Percentiles rank a stretch among this genome's conserved stretches.
phyloP scores from a whole-genome alignment of 164 flowering plant species.

The Paratinospora sagittata region DNA sequence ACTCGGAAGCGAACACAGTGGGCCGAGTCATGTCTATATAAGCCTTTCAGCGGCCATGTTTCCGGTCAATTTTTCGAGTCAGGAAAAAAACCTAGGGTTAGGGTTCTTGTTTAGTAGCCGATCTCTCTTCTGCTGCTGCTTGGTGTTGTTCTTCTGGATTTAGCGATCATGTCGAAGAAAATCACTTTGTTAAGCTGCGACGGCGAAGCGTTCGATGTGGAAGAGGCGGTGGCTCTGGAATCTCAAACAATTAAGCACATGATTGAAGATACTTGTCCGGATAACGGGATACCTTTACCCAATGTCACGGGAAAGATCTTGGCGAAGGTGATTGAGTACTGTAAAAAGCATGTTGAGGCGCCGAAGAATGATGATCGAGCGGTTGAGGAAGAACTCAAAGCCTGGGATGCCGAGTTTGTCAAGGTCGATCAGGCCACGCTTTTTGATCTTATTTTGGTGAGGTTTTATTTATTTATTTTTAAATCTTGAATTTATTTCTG shows the following conservation, averaged over 20 bases:
- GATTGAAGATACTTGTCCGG: slow-evolving; percentile 77
- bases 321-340: slow-evolving; percentile 75
- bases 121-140: too few relatives aligned
- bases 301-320: slow-evolving; percentile 69
- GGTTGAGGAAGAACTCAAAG: slow-evolving; percentile 43
- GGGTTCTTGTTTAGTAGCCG: not conserved
- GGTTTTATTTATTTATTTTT: slow-evolving; percentile 2
- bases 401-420: slow-evolving; percentile 55
- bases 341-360: slow-evolving; percentile 66
- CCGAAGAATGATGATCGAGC: slow-evolving; percentile 22
- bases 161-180: slow-evolving; percentile 33
- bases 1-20: too few relatives aligned
- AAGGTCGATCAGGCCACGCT: slow-evolving; percentile 57
- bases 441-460: slow-evolving; percentile 52
- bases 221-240: slow-evolving; percentile 58
- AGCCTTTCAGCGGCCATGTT: too few relatives aligned
- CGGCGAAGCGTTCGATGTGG: slow-evolving; percentile 62
- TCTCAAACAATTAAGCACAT: slow-evolving; percentile 75
- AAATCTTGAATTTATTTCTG: not conserved
- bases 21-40: too few relatives aligned
- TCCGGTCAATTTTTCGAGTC: too few relatives aligned
- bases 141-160: not conserved
- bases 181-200: slow-evolving; percentile 59
- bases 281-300: slow-evolving; percentile 57
- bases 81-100: not conserved